Evolutionary conservation across 1,284 basidiomycete genomes (phyloP), one percentile per base, ranked within the genome.

Genomic region (Tremellales sp.): DNA sequence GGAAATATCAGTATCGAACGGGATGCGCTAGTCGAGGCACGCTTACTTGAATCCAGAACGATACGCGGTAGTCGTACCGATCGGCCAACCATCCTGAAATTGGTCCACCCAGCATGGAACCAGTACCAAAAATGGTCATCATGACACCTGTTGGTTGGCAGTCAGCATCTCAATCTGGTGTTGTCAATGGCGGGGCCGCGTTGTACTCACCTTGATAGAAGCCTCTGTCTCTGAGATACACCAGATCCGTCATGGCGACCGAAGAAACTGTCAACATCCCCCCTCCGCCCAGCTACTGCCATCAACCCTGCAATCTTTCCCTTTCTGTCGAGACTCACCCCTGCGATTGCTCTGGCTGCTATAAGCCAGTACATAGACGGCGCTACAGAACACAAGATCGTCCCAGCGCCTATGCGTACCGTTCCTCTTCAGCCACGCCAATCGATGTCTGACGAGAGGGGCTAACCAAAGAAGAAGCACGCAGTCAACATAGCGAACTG

Each of bases 241-340:
- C 68, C 5, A 74, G 49, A 49, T 74, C 72, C 2, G 73, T 74
- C 1, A 66, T 65, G 24, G 73, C 72, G 4, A 74, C 70, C 4
- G 63, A 61, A 1, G 65, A 66, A 3, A 73, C 66, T 0, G 70
- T 68, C 27, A 74, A 53, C 36, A 74, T 53, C 0, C 73, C 73
- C 3, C 70, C 71, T 4, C 70, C 71, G 13, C 73, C 73, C 5
- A 70, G 65, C 53, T 65, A 29, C 12, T 21, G 5, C 40, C 8
- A 19, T 31, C 8, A 25, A 27, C 14, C 13, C 28, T 14, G 29
- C 28, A 24, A n/a, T 43, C 5, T 10, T 8, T 18, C 14, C 27
- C 19, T 26, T 19, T 31, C 12, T 19, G n/a, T 12, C 6, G 18
- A 13, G 21, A 54, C 58, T 50, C 46, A 65, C 63, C 10, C 72